Conservation (phyloP, 345 rosid species). For the Syzygium oleosum region DNA sequence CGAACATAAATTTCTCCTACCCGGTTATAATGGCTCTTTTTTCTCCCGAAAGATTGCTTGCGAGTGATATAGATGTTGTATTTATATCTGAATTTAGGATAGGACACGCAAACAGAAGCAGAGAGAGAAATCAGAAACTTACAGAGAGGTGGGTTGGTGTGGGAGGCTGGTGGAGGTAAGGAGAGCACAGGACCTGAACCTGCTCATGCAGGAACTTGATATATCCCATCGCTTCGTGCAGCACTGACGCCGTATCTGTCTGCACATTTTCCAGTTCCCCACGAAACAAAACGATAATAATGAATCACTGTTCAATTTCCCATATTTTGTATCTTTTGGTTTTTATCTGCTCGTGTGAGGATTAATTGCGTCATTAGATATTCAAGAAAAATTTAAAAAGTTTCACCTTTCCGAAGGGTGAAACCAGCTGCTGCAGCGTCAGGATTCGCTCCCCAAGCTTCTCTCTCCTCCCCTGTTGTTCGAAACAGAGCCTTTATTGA, state of each 20-base stretch:
- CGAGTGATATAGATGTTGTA: background rate
- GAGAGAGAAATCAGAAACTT: conserved; percentile 20
- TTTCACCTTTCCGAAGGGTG: conserved; percentile 86
- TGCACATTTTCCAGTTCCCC: conserved; percentile 13
- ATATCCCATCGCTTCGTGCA: conserved; percentile 96
- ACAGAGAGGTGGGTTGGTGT: background rate
- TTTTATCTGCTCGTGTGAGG: background rate
- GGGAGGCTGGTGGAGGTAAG: conserved; percentile 46
- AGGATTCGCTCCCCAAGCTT: conserved; percentile 75
- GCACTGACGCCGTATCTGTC: conserved; percentile 95
- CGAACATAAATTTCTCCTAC: background rate
- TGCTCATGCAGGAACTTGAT: conserved; percentile 92
- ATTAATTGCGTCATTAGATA: background rate
- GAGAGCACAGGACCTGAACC: conserved; percentile 78
- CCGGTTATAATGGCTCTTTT: background rate
- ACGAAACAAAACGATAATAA: background rate
- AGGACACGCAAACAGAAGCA: background rate
- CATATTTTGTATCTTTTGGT: background rate
- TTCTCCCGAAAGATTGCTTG: background rate
- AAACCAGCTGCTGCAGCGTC: conserved; percentile 77
- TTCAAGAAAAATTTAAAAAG: background rate
- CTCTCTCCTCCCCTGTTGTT: conserved; percentile 44
- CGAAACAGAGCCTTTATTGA: background rate
- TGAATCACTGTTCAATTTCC: background rate
- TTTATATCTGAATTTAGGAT: background rate